Conservation (phyloP, 73 alveolate species). For the Symbiodinium natans region DNA sequence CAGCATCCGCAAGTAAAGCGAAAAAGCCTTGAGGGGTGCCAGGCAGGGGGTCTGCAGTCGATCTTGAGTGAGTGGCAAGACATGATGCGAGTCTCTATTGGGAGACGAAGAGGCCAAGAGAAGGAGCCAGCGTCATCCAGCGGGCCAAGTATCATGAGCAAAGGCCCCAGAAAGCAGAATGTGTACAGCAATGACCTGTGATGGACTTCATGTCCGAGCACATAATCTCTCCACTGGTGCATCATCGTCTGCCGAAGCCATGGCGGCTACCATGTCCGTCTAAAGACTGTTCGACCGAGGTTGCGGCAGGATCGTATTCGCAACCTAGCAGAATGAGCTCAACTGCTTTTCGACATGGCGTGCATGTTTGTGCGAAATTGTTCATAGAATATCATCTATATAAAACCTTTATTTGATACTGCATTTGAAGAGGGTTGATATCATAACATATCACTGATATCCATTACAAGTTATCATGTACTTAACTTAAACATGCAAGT, state of each 20-base stretch:
- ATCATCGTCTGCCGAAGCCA: background rate
- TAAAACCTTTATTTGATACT: too few relatives aligned
- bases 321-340: background rate
- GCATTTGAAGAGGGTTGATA: too few relatives aligned
- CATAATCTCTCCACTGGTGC: background rate
- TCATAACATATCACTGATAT: too few relatives aligned
- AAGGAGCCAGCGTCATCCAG: conserved; percentile 46
- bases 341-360: too few relatives aligned
- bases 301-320: background rate
- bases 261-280: too few relatives aligned
- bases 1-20: background rate
- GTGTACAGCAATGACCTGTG: conserved; percentile 74
- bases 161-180: conserved; percentile 28
- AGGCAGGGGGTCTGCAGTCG: background rate
- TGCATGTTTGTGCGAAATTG: too few relatives aligned
- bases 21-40: background rate
- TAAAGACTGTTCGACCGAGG: too few relatives aligned
- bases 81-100: too few relatives aligned
- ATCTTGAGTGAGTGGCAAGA: too few relatives aligned
- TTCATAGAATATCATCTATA: too few relatives aligned
- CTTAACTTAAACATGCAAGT: too few relatives aligned
- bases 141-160: conserved; percentile 34
- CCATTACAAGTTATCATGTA: too few relatives aligned
- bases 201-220: background rate
- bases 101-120: conserved; percentile 32